Conservation (phyloP, 441 rosid species). For the Arabidopsis hybrid region DNA sequence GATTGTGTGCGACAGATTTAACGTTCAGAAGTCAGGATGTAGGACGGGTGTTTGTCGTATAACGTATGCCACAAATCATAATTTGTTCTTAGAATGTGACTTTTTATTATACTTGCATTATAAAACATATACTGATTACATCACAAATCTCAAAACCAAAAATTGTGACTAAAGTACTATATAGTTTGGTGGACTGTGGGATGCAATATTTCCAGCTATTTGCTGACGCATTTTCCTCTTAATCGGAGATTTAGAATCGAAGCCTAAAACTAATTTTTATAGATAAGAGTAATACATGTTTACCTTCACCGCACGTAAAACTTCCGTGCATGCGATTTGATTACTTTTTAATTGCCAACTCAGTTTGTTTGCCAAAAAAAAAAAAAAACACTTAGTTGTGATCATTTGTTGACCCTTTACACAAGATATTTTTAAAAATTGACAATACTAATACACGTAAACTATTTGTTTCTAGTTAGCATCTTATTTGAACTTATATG, state of each 20-base stretch:
- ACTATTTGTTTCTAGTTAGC: neutral
- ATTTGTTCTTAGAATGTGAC: neutral
- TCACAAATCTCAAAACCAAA: neutral
- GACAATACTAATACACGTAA: neutral
- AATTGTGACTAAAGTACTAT: neutral
- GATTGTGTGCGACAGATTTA: neutral
- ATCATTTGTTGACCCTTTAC: too few relatives aligned
- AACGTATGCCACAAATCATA: slow-evolving; percentile 21
- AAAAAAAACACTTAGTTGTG: too few relatives aligned
- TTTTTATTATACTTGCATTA: neutral
- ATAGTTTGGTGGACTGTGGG: neutral
- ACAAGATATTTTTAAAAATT: neutral
- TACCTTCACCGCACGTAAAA: slow-evolving; percentile 18
- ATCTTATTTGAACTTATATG: neutral
- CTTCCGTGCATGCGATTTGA: slow-evolving; percentile 6
- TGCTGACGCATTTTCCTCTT: neutral
- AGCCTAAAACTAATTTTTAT: neutral
- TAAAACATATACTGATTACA: neutral
- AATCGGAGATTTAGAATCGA: neutral
- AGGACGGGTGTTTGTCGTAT: slow-evolving; percentile 1
- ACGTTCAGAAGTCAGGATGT: slow-evolving; percentile 9
- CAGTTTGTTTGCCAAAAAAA: too few relatives aligned
- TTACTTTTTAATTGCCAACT: slow-evolving; percentile 1
- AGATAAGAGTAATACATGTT: neutral
- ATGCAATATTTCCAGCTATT: neutral